Evolutionary conservation across 352 stramenopile genomes (phyloP).

Genomic region (Phytophthora multivora): DNA sequence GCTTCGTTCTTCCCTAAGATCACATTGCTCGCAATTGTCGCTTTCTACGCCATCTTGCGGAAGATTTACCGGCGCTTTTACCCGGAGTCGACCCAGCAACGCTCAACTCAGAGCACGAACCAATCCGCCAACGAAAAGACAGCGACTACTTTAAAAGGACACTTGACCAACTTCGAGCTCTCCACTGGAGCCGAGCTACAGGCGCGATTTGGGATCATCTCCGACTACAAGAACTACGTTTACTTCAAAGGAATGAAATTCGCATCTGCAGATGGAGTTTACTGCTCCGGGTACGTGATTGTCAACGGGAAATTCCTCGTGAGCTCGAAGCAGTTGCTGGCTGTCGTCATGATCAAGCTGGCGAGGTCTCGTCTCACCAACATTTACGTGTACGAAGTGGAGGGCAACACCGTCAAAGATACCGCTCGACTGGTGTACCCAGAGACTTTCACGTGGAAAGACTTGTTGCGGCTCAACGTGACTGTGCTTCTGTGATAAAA

Average conservation of each 20-base stretch:
- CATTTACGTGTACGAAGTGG: constrained; percentile 13
- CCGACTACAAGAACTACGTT: constrained; percentile 36
- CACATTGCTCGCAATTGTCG: constrained; percentile 14
- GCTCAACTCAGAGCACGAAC: constrained; percentile 7
- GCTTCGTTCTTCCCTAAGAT: constrained; percentile 28
- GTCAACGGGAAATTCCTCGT: constrained; percentile 16
- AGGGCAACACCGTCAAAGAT: constrained; percentile 12
- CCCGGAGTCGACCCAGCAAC: constrained; percentile 9
- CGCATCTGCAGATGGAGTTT: constrained; percentile 11
- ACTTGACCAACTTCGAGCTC: constrained; percentile 39
- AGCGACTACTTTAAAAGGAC: constrained; percentile 5
- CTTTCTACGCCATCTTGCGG: constrained; percentile 11
- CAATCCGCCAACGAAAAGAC: constrained; percentile 15
- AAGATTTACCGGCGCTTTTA: constrained; percentile 18
- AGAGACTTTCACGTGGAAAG: constrained; percentile 13
- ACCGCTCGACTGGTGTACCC: constrained; percentile 8
- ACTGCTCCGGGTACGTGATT: constrained; percentile 18
- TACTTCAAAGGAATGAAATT: constrained; percentile 21
- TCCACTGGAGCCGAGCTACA: constrained; percentile 35
- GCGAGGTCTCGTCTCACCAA: constrained; percentile 4
- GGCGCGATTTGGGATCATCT: constrained; percentile 40
- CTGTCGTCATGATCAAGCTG: constrained; percentile 9
- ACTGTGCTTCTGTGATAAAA: constrained; percentile 1
- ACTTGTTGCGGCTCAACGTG: constrained; percentile 10
- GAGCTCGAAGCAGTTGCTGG: constrained; percentile 1